Evolutionary conservation across 176 grass and related monocot species (phyloP).

Genomic region (Saccharum officinarum): DNA sequence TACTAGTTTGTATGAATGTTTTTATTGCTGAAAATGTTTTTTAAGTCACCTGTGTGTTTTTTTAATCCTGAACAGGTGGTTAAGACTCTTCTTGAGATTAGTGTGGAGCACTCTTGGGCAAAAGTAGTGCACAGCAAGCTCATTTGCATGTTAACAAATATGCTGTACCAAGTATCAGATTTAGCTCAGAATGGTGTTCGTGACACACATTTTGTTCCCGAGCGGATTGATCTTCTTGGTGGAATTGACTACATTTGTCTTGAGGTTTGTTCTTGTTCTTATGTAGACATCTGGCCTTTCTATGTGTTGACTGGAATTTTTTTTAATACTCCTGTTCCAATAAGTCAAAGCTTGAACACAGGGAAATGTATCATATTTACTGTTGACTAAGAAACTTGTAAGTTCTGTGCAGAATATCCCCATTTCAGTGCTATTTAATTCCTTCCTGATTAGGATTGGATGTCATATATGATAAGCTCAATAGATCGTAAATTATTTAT

Average conservation of each 20-base stretch:
- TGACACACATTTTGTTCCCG: constrained; percentile 60
- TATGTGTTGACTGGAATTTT: constrained; percentile 21
- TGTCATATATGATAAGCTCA: background rate
- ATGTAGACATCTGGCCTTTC: constrained; percentile 11
- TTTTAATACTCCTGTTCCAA: background rate
- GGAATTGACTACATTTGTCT: constrained; percentile 95
- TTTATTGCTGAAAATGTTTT: constrained; percentile 26
- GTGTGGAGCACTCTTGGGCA: constrained; percentile 88
- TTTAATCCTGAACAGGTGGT: constrained; percentile 59
- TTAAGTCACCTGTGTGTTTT: background rate
- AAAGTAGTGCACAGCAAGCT: constrained; percentile 91
- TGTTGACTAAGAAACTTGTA: background rate
- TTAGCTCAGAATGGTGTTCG: constrained; percentile 48
- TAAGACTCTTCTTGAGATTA: constrained; percentile 89
- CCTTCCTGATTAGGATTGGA: background rate
- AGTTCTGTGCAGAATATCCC: background rate
- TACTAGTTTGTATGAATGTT: constrained; percentile 8
- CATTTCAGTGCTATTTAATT: background rate
- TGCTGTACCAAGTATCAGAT: constrained; percentile 83
- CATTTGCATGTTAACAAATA: constrained; percentile 95
- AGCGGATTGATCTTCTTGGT: constrained; percentile 81
- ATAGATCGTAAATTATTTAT: background rate
- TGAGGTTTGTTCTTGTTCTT: constrained; percentile 63
- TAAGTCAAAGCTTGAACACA: background rate
- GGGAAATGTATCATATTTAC: background rate